A percentile compares a stretch with the other conserved stretches of the same genome.
Conservation (phyloP, 1,284 basidiomycete species). For the Leccinum cinnamomeum region DNA sequence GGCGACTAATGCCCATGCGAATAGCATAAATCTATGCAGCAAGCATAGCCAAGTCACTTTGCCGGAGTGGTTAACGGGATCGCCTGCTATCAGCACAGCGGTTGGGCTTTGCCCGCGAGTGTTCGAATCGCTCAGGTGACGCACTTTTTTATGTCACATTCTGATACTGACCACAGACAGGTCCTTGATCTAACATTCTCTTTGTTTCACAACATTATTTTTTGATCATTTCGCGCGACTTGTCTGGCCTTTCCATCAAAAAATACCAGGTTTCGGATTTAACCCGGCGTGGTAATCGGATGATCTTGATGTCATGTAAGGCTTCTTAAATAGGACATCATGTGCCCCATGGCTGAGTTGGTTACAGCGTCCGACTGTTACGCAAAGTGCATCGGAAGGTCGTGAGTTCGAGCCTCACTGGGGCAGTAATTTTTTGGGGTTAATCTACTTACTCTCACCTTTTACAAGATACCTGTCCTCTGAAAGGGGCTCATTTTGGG, state of each 20-base stretch:
- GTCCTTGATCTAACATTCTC: not conserved
- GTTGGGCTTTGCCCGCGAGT: slow-evolving; percentile 83
- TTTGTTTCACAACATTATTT: not conserved
- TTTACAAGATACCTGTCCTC: slow-evolving; percentile 39
- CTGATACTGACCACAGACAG: not conserved
- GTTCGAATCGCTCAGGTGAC: slow-evolving; percentile 89
- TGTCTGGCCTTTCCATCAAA: not conserved
- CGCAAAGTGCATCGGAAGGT: slow-evolving; percentile 56
- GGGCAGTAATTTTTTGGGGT: slow-evolving; percentile 44
- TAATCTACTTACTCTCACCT: not conserved
- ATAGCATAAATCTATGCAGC: not conserved
- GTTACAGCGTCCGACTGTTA: slow-evolving; percentile 84
- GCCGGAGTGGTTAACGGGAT: slow-evolving; percentile 92
- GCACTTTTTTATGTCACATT: slow-evolving; percentile 23
- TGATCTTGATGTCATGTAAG: not conserved
- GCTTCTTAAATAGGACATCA: too few species aligned
- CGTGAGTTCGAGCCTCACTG: slow-evolving; percentile 74
- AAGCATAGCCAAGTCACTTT: slow-evolving; percentile 58
- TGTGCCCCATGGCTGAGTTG: slow-evolving; percentile 79
- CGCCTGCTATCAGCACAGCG: slow-evolving; percentile 76
- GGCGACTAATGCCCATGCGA: accelerated
- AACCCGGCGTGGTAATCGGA: too few species aligned
- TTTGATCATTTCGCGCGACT: not conserved
- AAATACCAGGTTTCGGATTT: not conserved
- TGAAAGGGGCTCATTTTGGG: slow-evolving; percentile 49